Conservation (phyloP, 148 eudicot genomes). For the Silene uniflora region DNA sequence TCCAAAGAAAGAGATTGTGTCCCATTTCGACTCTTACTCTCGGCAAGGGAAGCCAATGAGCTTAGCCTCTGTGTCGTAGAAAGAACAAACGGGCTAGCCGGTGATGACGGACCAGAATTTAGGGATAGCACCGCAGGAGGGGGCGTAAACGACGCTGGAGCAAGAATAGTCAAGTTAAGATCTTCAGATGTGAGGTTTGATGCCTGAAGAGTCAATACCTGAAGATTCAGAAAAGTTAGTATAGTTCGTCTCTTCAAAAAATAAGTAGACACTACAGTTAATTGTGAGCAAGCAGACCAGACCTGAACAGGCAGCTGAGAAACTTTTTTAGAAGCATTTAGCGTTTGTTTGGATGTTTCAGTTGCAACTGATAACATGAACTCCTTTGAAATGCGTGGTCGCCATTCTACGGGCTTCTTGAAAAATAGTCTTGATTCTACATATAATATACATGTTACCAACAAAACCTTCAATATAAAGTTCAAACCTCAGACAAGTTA, state of each 20-base stretch:
- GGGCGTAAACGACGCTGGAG: slow-evolving; percentile 78
- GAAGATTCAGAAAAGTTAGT: slow-evolving; percentile 30
- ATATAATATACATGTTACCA: slow-evolving; percentile 16
- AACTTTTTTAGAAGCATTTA: slow-evolving; percentile 46
- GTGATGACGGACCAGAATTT: slow-evolving; percentile 61
- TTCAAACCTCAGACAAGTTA: slow-evolving; percentile 11
- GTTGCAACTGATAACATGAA: slow-evolving; percentile 95
- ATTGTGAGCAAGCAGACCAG: slow-evolving; percentile 9
- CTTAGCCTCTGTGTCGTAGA: slow-evolving; percentile 36
- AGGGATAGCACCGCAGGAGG: slow-evolving; percentile 81
- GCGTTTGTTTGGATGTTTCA: slow-evolving; percentile 68
- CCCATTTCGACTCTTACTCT: slow-evolving; percentile 35
- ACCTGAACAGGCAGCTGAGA: slow-evolving; percentile 98
- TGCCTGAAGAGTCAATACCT: slow-evolving; percentile 98
- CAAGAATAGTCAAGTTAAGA: slow-evolving; percentile 81
- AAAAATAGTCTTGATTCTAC: slow-evolving; percentile 87
- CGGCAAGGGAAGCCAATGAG: slow-evolving; percentile 31
- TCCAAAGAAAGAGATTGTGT: slow-evolving; percentile 34
- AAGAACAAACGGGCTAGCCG: slow-evolving; percentile 50
- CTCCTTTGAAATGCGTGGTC: slow-evolving; percentile 79
- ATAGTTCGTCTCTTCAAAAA: background rate
- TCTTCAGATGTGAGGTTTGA: slow-evolving; percentile 88
- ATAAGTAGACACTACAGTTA: background rate
- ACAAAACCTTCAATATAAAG: background rate
- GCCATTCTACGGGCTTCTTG: slow-evolving; percentile 87